These are phyloP conservation scores for Lasiodiplodia sp. DNA, from an alignment of 2,329 filamentous ascomycete species.

Conservation along the genomic window DNA sequence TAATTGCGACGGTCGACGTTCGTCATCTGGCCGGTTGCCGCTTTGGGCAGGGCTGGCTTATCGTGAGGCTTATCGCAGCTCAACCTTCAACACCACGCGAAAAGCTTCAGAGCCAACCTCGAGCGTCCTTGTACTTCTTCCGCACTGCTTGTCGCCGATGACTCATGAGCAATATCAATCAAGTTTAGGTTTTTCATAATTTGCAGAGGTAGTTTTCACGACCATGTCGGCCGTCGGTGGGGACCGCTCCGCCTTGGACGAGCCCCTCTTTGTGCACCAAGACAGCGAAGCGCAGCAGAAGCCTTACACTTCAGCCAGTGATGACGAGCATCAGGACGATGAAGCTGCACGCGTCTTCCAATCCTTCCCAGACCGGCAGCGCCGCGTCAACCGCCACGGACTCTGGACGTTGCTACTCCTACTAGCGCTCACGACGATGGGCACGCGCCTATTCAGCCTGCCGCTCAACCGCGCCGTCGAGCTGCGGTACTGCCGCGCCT, in stretches of 20 bases:
- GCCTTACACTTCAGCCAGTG: neutral
- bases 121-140: neutral
- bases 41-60: constrained; percentile 12
- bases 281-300: constrained; percentile 2
- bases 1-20: constrained; percentile 16
- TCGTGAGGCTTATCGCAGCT: constrained; percentile 4
- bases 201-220: neutral
- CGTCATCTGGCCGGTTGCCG: neutral
- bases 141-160: neutral
- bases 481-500: constrained; percentile 54
- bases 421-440: constrained; percentile 44
- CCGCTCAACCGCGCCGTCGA: constrained; percentile 48
- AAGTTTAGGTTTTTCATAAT: neutral
- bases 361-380: constrained; percentile 7
- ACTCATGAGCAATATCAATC: neutral
- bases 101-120: neutral
- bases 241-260: neutral
- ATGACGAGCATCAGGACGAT: neutral
- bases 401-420: constrained; percentile 37
- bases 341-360: neutral
- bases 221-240: neutral
- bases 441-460: constrained; percentile 44
- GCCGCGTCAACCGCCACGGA: neutral
- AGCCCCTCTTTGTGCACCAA: neutral
- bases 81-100: neutral